phyloP scores from a whole-genome alignment of 352 stramenopile genomes.

The Globisporangium camurandrum region DNA sequence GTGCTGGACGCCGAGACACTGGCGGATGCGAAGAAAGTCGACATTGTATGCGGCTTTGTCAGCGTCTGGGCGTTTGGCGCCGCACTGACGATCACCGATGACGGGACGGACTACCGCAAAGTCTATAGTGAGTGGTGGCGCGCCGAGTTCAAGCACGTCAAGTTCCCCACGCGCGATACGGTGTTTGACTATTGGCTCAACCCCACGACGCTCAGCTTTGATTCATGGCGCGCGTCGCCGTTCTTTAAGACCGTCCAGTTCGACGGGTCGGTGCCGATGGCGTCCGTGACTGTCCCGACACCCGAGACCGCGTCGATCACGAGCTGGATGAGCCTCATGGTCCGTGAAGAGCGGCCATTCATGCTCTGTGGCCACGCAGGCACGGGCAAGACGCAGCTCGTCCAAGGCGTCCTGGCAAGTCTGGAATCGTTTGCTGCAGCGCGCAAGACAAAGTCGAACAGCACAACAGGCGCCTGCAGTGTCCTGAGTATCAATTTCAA shows the following conservation, averaged over 20 bases:
- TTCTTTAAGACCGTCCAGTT: conserved; percentile 84
- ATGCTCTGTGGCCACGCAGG: conserved; percentile 91
- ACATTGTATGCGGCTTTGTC: conserved; percentile 89
- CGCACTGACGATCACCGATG: conserved; percentile 83
- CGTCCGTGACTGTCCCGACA: conserved; percentile 88
- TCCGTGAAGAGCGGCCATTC: conserved; percentile 87
- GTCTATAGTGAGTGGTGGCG: conserved; percentile 94
- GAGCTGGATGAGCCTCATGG: conserved; percentile 92
- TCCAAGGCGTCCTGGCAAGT: conserved; percentile 75
- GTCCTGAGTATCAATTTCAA: conserved; percentile 86
- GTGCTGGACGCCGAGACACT: conserved; percentile 69
- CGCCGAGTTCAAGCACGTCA: conserved; percentile 90
- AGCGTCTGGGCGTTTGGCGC: conserved; percentile 91
- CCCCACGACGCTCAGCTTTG: conserved; percentile 80
- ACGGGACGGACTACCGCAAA: conserved; percentile 90
- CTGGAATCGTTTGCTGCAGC: conserved; percentile 29
- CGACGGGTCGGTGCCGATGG: conserved; percentile 68
- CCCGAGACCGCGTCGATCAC: conserved; percentile 90
- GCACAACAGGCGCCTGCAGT: conserved; percentile 19
- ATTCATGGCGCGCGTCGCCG: conserved; percentile 90
- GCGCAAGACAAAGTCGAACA: conserved; percentile 12
- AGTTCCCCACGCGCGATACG: conserved; percentile 90
- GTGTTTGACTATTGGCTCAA: conserved; percentile 98
- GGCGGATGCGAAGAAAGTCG: conserved; percentile 52
- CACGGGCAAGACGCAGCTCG: conserved; percentile 92